Conservation (phyloP, 306 rosid species). For the Glycine tomentella region DNA sequence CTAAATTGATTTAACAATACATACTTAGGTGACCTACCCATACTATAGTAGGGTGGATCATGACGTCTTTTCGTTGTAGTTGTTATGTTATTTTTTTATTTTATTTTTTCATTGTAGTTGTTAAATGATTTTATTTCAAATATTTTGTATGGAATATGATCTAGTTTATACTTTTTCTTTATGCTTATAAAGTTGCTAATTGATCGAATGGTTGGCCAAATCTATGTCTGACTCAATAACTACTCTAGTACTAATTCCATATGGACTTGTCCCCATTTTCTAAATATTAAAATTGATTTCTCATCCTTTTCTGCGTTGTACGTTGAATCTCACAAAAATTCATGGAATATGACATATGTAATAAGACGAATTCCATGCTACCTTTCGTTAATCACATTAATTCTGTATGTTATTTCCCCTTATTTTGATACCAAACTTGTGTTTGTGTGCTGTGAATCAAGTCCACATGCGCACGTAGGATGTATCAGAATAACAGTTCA, state of each 20-base stretch:
- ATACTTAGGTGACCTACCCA: background rate
- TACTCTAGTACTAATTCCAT: conserved; percentile 36
- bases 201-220: conserved; percentile 62
- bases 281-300: conserved; percentile 34
- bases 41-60: background rate
- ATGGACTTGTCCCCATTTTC: conserved; percentile 14
- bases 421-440: background rate
- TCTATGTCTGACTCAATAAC: conserved; percentile 48
- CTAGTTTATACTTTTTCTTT: background rate
- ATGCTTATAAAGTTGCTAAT: conserved; percentile 1
- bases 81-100: background rate
- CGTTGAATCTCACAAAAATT: conserved; percentile 35
- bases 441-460: background rate
- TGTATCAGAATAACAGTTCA: too few relatives aligned
- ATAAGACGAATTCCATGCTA: conserved; percentile 3
- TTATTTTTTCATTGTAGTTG: background rate
- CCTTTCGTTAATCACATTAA: background rate
- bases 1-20: background rate
- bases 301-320: conserved; percentile 41
- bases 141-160: conserved; percentile 1
- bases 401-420: background rate
- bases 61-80: conserved; percentile 4
- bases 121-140: background rate
- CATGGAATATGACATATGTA: conserved; percentile 24
- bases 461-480: too few relatives aligned